A percentile compares a stretch with the other conserved stretches of the same genome.
Conservation (phyloP, 345 rosid genomes). For the Gynandropsis gynandra region DNA sequence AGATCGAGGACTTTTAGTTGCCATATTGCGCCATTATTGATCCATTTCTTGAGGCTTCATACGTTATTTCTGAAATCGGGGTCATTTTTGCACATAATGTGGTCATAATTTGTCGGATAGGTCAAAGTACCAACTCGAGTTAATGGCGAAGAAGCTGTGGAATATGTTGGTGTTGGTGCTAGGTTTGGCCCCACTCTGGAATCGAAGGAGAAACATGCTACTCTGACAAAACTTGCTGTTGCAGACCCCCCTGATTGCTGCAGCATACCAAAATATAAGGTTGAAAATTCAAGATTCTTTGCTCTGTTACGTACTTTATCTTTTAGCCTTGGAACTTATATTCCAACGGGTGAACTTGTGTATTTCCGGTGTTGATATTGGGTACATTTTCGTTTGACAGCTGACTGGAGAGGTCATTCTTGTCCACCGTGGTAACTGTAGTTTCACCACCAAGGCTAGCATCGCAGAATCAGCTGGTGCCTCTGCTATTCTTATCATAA, state of each 20-base stretch:
- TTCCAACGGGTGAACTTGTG: background rate
- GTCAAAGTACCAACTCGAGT: constrained; percentile 86
- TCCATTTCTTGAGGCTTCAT: constrained; percentile 3
- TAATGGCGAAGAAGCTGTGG: constrained; percentile 42
- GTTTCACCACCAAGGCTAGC: constrained; percentile 71
- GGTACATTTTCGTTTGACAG: constrained; percentile 31
- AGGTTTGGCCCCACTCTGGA: constrained; percentile 82
- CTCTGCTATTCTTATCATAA: constrained; percentile 71
- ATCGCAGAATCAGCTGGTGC: constrained; percentile 67
- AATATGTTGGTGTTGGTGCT: constrained; percentile 92
- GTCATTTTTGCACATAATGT: background rate
- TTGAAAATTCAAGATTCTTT: constrained; percentile 10
- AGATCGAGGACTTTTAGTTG: constrained; percentile 4
- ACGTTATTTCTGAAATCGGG: background rate
- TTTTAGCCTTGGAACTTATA: background rate
- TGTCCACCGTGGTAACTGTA: constrained; percentile 78
- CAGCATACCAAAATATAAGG: constrained; percentile 53
- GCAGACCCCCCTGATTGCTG: constrained; percentile 87
- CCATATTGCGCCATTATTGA: background rate
- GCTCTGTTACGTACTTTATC: background rate
- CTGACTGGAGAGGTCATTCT: constrained; percentile 57
- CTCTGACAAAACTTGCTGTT: constrained; percentile 40
- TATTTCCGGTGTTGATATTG: constrained; percentile 16
- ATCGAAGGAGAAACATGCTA: constrained; percentile 77
- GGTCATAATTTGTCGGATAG: constrained; percentile 28